Percentiles rank a stretch among this genome's conserved stretches.
Evolutionary conservation across 768 basidiomycete species (phyloP).

Genomic region (Mycena olivaceomarginata): DNA sequence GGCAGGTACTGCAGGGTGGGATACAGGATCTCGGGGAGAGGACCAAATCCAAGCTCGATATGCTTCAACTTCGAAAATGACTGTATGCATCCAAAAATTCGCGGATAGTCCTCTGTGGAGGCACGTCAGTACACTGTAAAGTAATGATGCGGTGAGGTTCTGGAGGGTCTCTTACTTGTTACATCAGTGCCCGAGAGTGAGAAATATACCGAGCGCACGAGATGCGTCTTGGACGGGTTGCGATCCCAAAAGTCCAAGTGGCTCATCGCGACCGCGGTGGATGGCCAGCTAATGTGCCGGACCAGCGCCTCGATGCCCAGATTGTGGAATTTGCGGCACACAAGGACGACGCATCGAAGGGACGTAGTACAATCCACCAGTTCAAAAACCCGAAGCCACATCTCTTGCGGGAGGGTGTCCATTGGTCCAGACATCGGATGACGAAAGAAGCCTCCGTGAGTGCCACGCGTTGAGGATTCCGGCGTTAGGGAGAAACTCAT

Average conservation of each 20-base stretch:
- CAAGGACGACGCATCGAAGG: constrained; percentile 25
- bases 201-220: constrained; percentile 27
- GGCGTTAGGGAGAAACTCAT: too few relatives aligned
- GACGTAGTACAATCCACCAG: constrained; percentile 11
- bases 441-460: neutral
- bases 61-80: constrained; percentile 22
- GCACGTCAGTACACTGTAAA: neutral
- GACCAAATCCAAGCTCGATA: constrained; percentile 9
- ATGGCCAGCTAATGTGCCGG: constrained; percentile 30
- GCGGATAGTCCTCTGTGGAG: neutral
- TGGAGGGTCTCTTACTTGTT: neutral
- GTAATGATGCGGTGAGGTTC: neutral
- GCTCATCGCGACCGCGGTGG: neutral
- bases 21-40: constrained; percentile 28
- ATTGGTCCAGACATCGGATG: neutral
- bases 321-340: constrained; percentile 19
- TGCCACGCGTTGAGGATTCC: neutral
- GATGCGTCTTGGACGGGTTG: constrained; percentile 13
- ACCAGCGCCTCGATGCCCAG: constrained; percentile 29
- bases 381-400: constrained; percentile 34
- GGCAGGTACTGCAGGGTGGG: constrained; percentile 21
- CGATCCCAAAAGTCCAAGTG: constrained; percentile 34
- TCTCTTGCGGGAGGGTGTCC: constrained; percentile 29
- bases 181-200: neutral
- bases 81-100: constrained; percentile 26